Percentiles rank a stretch among this genome's conserved stretches.
These are phyloP conservation scores for Claviceps citrina DNA, from an alignment of 2,329 filamentous ascomycete genomes.

Conservation along the genomic window DNA sequence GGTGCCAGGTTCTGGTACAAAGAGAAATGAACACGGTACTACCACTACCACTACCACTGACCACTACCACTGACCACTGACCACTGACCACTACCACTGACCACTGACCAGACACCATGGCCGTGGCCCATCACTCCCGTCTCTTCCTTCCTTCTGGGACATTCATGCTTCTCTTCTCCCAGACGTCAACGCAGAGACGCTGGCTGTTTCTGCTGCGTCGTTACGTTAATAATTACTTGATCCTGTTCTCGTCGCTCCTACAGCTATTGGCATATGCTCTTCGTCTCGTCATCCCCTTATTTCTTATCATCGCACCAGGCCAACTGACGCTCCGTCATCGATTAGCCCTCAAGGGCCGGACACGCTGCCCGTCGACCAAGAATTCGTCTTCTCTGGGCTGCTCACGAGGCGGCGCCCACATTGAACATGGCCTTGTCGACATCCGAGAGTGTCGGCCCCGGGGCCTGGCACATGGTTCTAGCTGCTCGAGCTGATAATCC, in stretches of 20 bases:
- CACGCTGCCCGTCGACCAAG: neutral
- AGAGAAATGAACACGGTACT: too few relatives aligned
- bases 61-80: too few relatives aligned
- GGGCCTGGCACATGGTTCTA: neutral
- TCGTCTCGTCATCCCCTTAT: neutral
- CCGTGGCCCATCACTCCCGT: neutral
- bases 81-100: too few relatives aligned
- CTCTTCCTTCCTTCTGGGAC: neutral
- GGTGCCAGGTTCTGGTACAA: too few relatives aligned
- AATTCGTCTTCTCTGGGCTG: neutral
- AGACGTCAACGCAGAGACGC: neutral
- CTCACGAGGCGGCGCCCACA: neutral
- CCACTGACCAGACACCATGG: too few relatives aligned
- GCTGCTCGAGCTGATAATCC: conserved; percentile 1
- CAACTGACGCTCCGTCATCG: neutral
- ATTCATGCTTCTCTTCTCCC: neutral
- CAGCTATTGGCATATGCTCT: too few relatives aligned
- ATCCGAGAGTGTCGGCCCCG: neutral
- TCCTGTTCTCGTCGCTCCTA: too few relatives aligned
- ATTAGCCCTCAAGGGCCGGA: neutral
- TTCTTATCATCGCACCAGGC: neutral
- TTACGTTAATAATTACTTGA: neutral
- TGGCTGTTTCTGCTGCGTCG: neutral
- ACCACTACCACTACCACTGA: too few relatives aligned
- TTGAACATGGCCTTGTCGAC: conserved; percentile 2